Evolutionary conservation across 1,139 yeast species (phyloP), one percentile per base, ranked within the genome.

Genomic region (Nakaseomyces sp.): DNA sequence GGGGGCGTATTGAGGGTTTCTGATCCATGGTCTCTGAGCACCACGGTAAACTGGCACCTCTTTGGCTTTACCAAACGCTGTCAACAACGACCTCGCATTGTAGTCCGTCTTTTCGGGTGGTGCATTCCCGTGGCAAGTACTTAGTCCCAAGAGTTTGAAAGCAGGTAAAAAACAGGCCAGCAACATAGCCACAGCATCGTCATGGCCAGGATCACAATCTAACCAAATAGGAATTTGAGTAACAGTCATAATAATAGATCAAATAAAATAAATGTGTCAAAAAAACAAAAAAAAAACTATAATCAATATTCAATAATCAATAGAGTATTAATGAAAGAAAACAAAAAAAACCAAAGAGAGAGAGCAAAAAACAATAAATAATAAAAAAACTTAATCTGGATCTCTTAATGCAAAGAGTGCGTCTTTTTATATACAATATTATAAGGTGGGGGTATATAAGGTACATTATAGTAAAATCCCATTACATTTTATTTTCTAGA

Each of bases 171-270:
- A 77, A 4, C 77, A 66, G 0, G 85, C 76, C 32, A 87, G 55
- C 16, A 84, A 66, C 6, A 87, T 69, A 8, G 94, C 95, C 43
- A 85, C 74, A 2, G 87, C 84, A 57, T 87, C 96, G 59, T 87
- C 96, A 55, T 84, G 91, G 2, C 95, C 95, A 0, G 95, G 94
- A 59, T 87, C 96, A 59, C 95, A 87, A 64, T 87, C 96, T n/a
- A 87, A 62, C 95, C 96, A 84, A 5, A 85, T 56, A 0, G 89
- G 89, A 17, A 81, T 67, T 33, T 47, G 45, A 7, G 46, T 44
- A 13, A 51, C 45, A 5, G 59, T 55, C 60, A 56, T 53, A 22
- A 22, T 22, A 22, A 22, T 7, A 22, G 9, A 22, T 22, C 24
- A 22, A 6, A 22, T 7, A 22, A 22, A 22, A n/a, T 17, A 13